Evolutionary conservation across 2,329 filamentous ascomycete genomes (phyloP).

Genomic region (Talaromyces sp.): DNA sequence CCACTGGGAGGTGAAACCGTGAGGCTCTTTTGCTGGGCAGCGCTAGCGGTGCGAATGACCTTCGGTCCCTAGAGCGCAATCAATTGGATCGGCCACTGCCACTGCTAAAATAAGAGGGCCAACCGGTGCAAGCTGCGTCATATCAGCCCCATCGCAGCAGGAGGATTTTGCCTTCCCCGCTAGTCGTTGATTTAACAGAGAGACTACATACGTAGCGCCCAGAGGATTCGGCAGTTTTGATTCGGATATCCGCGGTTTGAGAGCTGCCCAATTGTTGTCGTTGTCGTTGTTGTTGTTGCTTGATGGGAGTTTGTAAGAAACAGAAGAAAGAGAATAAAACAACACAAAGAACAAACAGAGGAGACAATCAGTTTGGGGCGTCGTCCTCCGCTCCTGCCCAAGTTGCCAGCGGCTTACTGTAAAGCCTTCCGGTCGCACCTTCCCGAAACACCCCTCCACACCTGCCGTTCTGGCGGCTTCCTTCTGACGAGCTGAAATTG

Average conservation of each 20-base stretch:
- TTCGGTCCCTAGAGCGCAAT: neutral
- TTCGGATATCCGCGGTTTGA: neutral
- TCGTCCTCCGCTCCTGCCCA: neutral
- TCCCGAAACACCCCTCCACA: slow-evolving; percentile 3
- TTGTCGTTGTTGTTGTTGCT: neutral
- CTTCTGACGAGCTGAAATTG: neutral
- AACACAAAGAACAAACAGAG: neutral
- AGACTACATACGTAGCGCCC: neutral
- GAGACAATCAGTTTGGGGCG: neutral
- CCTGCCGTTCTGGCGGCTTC: neutral
- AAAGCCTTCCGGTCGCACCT: slow-evolving; percentile 3
- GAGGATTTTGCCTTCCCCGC: neutral
- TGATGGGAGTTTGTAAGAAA: neutral
- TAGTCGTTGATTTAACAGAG: neutral
- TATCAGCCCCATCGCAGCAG: neutral
- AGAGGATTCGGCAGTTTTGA: neutral
- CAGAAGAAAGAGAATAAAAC: neutral
- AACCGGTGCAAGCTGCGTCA: slow-evolving; percentile 7
- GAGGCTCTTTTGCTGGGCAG: slow-evolving; percentile 5
- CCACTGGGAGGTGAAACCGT: neutral
- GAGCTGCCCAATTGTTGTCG: neutral
- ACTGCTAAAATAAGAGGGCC: slow-evolving; percentile 5
- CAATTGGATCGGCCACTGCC: neutral
- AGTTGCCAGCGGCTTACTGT: neutral
- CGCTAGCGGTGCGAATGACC: neutral